Evolutionary conservation across 805 yeast species (phyloP), one percentile per base, ranked within the genome.

Genomic region (Hanseniaspora vineae): DNA sequence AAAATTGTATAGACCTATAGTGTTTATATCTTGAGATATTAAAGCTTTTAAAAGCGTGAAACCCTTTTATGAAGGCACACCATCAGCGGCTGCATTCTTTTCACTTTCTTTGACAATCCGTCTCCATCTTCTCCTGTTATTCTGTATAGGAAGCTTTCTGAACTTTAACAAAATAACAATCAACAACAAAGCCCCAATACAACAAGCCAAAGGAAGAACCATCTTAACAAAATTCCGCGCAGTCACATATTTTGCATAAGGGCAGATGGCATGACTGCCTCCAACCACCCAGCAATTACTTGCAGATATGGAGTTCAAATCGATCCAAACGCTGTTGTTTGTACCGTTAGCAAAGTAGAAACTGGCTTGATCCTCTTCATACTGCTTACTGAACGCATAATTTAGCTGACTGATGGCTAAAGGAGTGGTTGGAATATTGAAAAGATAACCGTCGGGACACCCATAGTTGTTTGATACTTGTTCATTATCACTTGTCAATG

Each of bases 231-330:
- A 80, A 45, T 75, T 76, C 46, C 77, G 69, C 32, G 68, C 66
- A 5, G 80, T 69, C 10, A 78, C 70, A 1, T 73, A 71, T 43
- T 67, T 68, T 49, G 75, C 76, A 59, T 88, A 88, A 0, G 97
- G 96, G 59, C 97, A 89, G 32, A 66, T 58, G 0, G 90, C 81
- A 51, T 76, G 70, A 0, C 86, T 77, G 0, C 95, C 96, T 1
- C 95, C 96, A 12, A 75, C 62, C 4, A 88, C 88, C 89, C 92
- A 90, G 58, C 97, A 89, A 47, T 78, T 75, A 2, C 72, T 65
- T 18, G 80, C 78, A 1, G 85, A 75, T 19, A 90, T 71, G 15
- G 89, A 85, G 59, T 90, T 89, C 52, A 87, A 55, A 63, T 86
- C 87, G 3, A 87, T 75, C 97, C 97, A 89, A 0, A 78, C 66